Evolutionary conservation across 2,329 filamentous ascomycete species (phyloP), one percentile per base, ranked within the genome.

Genomic region (Exophiala dermatitidis): DNA sequence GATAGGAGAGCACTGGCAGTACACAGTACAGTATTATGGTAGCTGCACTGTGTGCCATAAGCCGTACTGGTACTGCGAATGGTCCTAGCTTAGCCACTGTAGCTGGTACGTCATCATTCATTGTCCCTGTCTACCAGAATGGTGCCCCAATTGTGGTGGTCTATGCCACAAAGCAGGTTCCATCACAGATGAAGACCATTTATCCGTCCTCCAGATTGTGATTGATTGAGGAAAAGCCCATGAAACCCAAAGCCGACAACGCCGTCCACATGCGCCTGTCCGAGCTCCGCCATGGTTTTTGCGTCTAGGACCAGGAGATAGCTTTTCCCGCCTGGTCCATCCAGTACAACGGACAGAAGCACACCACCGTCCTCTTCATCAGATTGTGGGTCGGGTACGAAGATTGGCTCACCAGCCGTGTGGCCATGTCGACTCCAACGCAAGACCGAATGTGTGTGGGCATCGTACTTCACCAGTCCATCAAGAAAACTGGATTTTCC

Each of bases 161-260:
- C 26, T 9, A 3, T 30, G 31, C 31, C 30, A 34, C 38, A 26
- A 28, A 26, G 3, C 10, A 5, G 36, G 7, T 9, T 4, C 19
- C 38, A 31, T 43, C 48, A 59, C 33, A 59, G 41, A 48, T 56
- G 50, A 43, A 57, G 34, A 5, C 56, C 53, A 38, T 58, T 55
- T 10, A 43, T 45, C 28, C 34, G 12, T 5, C 52, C 49, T 31
- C 50, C 44, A 5, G 40, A 19, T 36, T 45, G 47, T 26, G 32
- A 4, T 9, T 46, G 48, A 28, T 49, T 46, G 9, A 59, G 37
- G 48, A 57, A 52, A 44, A 61, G 41, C 3, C 77, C 77, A 69
- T 80, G 77, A 60, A 81, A 80, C 1, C 77, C 77, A 63, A 80
- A 75, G 1, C 70, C 72, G 58, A 80, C 69, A 1, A 70, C 70